These are phyloP conservation scores for Chrysoporthe deuterocubensis DNA, from an alignment of 2,329 filamentous ascomycete species.

Conservation along the genomic window DNA sequence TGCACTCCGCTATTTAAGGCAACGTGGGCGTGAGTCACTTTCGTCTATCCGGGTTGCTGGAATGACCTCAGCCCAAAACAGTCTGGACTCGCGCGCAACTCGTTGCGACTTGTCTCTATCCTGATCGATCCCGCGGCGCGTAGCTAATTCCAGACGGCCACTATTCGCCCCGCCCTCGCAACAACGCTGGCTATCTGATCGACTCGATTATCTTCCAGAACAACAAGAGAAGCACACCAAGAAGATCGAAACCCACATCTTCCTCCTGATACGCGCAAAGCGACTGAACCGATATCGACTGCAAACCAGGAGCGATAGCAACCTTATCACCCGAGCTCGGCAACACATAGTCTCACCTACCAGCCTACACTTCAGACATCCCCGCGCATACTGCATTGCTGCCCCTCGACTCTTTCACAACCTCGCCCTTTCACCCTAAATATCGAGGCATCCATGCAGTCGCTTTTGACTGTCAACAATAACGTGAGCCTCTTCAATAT, in stretches of 20 bases:
- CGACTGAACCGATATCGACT: background rate
- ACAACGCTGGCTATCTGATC: background rate
- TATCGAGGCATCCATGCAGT: constrained; percentile 52
- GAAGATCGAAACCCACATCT: too few species aligned
- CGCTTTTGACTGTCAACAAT: constrained; percentile 64
- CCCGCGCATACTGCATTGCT: background rate
- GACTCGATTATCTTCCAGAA: background rate
- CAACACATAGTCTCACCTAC: background rate
- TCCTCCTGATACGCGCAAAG: background rate
- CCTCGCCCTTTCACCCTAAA: background rate
- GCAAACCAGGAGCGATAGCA: background rate
- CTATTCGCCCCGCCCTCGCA: background rate
- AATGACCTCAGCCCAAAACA: background rate
- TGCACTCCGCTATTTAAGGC: background rate
- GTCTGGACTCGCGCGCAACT: too few species aligned
- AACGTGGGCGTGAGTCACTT: background rate
- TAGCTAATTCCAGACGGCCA: background rate
- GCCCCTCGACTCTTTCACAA: background rate
- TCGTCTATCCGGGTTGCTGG: background rate
- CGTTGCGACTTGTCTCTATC: background rate
- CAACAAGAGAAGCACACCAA: too few species aligned
- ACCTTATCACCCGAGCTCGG: background rate
- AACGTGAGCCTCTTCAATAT: constrained; percentile 65
- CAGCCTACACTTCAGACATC: background rate
- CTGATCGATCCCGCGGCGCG: too few species aligned